These are phyloP conservation scores for Leishmania mexicana DNA, from an alignment of 208 protist species.

Conservation along the genomic window DNA sequence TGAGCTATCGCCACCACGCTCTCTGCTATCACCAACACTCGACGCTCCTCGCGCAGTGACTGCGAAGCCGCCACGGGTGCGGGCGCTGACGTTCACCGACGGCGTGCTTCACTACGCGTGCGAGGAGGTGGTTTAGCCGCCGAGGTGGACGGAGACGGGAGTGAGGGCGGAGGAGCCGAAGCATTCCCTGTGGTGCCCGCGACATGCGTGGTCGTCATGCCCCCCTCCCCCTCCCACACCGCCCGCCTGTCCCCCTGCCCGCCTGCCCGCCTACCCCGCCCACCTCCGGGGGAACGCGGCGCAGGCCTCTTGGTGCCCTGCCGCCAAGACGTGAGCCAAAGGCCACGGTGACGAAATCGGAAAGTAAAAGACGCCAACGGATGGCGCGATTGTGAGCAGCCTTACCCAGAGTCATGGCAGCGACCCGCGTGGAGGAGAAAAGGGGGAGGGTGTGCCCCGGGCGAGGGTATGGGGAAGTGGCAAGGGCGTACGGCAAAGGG, in stretches of 20 bases:
- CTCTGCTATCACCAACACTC: background rate
- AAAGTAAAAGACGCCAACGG: background rate
- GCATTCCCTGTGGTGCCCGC: background rate
- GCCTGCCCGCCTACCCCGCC: background rate
- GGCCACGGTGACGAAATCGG: background rate
- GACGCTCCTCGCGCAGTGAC: background rate
- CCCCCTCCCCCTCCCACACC: too few species aligned
- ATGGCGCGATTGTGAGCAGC: background rate
- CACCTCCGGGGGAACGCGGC: background rate
- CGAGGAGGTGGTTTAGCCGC: slow-evolving; percentile 1
- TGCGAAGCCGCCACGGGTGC: background rate
- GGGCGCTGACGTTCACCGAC: slow-evolving; percentile 1
- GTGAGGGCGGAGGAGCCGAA: background rate
- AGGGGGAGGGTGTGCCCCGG: background rate
- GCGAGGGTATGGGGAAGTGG: background rate
- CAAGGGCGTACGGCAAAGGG: background rate
- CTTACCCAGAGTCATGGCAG: background rate
- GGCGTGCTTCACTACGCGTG: slow-evolving; percentile 14
- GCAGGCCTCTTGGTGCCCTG: background rate
- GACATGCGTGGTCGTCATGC: background rate
- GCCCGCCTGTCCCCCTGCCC: too few species aligned
- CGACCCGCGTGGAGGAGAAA: background rate
- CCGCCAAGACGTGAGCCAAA: background rate
- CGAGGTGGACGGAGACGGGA: background rate
- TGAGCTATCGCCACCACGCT: slow-evolving; percentile 14